A percentile compares a stretch with the other conserved stretches of the same genome.
Evolutionary conservation across 768 basidiomycete genomes (phyloP).

Genomic region (Leccinum sublutescens): DNA sequence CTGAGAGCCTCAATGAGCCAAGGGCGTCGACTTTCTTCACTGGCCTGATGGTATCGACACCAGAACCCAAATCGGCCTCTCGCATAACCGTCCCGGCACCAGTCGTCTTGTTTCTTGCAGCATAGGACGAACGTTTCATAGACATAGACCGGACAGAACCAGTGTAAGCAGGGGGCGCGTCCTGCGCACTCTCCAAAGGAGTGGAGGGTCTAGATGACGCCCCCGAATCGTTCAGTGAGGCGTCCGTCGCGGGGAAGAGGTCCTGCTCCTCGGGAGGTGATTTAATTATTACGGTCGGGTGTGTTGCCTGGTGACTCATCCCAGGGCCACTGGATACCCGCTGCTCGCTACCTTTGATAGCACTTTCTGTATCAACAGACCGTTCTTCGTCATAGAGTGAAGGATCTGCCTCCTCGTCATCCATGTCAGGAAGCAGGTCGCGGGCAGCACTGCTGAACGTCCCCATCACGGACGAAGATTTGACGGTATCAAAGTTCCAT

Average conservation of each 20-base stretch:
- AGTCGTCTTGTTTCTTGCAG: conserved; percentile 60
- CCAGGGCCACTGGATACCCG: conserved; percentile 40
- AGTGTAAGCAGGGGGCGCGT: conserved; percentile 72
- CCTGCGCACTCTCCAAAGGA: conserved; percentile 40
- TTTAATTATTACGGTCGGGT: conserved; percentile 75
- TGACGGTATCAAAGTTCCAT: conserved; percentile 94
- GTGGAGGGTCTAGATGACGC: conserved; percentile 37
- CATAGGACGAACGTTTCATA: conserved; percentile 72
- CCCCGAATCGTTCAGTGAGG: conserved; percentile 42
- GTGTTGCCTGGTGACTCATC: conserved; percentile 52
- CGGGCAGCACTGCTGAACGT: conserved; percentile 71
- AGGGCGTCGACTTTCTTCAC: conserved; percentile 87
- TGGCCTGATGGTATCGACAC: conserved; percentile 88
- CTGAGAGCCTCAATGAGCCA: conserved; percentile 72
- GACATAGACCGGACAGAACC: conserved; percentile 61
- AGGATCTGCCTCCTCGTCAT: conserved; percentile 46
- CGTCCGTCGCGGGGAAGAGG: conserved; percentile 36
- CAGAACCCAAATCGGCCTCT: conserved; percentile 83
- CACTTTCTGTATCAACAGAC: conserved; percentile 61
- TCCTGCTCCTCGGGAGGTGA: conserved; percentile 40
- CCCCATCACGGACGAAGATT: conserved; percentile 69
- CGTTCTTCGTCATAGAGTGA: conserved; percentile 44
- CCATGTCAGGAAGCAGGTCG: conserved; percentile 63
- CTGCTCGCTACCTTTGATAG: conserved; percentile 65
- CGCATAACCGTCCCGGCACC: conserved; percentile 72